These are phyloP conservation scores for Datisca glomerata DNA, from an alignment of 306 rosid species.

Conservation along the genomic window DNA sequence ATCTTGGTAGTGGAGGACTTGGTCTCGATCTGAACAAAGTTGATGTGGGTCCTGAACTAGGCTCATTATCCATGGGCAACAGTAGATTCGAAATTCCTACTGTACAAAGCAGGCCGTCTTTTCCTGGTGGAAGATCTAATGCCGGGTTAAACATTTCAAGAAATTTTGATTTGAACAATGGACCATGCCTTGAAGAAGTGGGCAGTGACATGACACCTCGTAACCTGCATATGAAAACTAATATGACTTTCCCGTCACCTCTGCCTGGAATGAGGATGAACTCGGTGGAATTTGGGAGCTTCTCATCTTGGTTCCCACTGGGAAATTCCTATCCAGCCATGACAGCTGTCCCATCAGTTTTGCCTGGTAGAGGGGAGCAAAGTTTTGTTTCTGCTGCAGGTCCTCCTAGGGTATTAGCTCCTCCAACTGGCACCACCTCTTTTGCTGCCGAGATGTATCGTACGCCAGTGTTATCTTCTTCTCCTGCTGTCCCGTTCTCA, in stretches of 20 bases:
- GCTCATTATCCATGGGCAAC: constrained; percentile 32
- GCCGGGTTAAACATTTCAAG: constrained; percentile 48
- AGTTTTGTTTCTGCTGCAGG: constrained; percentile 52
- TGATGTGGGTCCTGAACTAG: constrained; percentile 8
- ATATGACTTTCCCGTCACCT: constrained; percentile 28
- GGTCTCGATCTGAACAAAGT: constrained; percentile 77
- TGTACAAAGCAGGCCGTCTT: constrained; percentile 33
- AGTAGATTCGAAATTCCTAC: constrained; percentile 39
- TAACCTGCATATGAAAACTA: constrained; percentile 44
- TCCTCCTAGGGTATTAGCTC: constrained; percentile 63
- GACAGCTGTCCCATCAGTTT: constrained; percentile 51
- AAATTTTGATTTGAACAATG: constrained; percentile 89
- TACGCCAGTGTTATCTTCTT: constrained; percentile 63
- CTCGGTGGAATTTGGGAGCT: constrained; percentile 52
- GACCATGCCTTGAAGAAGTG: constrained; percentile 77
- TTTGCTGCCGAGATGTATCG: constrained; percentile 70
- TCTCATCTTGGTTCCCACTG: constrained; percentile 73
- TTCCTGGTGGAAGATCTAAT: constrained; percentile 52
- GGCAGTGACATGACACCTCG: constrained; percentile 37
- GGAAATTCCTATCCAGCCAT: constrained; percentile 63
- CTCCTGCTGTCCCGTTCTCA: constrained; percentile 77
- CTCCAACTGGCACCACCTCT: constrained; percentile 44
- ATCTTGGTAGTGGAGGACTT: constrained; percentile 51
- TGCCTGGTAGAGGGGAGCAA: constrained; percentile 79
- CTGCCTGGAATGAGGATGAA: constrained; percentile 46